These are phyloP conservation scores for Capronia americana DNA, from an alignment of 2,329 filamentous ascomycete genomes.

Conservation along the genomic window DNA sequence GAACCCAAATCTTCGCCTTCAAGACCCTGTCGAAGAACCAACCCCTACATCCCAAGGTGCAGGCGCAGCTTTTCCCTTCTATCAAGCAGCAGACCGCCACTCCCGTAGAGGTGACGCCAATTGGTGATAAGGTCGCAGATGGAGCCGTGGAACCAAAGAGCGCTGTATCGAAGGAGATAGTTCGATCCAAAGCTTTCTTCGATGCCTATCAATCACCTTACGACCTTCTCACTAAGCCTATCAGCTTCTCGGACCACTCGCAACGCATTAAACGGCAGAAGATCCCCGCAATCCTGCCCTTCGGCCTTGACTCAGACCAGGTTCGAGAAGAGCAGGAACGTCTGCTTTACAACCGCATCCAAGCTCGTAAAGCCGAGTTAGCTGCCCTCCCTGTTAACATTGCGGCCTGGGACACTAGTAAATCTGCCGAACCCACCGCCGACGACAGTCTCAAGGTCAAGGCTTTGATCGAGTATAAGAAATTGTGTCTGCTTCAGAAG, in stretches of 20 bases:
- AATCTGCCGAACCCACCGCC: conserved; percentile 71
- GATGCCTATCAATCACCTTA: conserved; percentile 80
- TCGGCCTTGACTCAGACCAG: conserved; percentile 85
- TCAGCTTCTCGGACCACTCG: conserved; percentile 81
- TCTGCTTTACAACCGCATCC: conserved; percentile 88
- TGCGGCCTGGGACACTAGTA: conserved; percentile 80
- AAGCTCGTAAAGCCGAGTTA: conserved; percentile 80
- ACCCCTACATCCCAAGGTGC: conserved; percentile 77
- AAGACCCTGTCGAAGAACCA: conserved; percentile 87
- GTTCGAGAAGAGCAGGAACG: conserved; percentile 85
- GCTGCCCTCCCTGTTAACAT: conserved; percentile 84
- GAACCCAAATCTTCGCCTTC: conserved; percentile 89
- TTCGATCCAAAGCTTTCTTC: conserved; percentile 57
- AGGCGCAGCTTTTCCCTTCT: conserved; percentile 77
- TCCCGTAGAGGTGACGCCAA: conserved; percentile 44
- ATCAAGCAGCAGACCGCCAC: conserved; percentile 51
- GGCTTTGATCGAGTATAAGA: conserved; percentile 94
- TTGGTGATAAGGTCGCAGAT: conserved; percentile 45
- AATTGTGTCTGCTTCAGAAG: conserved; percentile 83
- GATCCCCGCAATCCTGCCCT: conserved; percentile 86
- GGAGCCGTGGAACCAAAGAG: conserved; percentile 42
- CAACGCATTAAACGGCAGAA: conserved; percentile 77
- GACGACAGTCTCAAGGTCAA: conserved; percentile 87
- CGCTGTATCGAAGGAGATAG: conserved; percentile 38
- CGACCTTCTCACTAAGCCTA: conserved; percentile 60